Evolutionary conservation across 2,329 filamentous ascomycete species (phyloP).

Genomic region (Claviceps arundinis): DNA sequence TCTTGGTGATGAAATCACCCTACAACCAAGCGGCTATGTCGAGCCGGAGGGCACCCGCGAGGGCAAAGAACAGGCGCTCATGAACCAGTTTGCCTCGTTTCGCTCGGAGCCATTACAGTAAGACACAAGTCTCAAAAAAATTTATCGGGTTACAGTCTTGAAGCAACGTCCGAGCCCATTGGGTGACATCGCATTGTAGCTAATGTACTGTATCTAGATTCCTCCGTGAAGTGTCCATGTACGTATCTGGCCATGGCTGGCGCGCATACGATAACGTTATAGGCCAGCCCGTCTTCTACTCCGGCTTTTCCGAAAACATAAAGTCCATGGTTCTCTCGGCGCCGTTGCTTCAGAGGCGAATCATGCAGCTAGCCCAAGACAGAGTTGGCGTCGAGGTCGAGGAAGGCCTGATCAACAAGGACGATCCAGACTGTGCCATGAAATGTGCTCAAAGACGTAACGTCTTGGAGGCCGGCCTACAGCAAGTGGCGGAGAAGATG

Average conservation of each 20-base stretch:
- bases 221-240: slow-evolving; percentile 81
- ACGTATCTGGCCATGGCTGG: slow-evolving; percentile 90
- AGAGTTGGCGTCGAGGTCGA: slow-evolving; percentile 64
- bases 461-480: slow-evolving; percentile 59
- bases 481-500: slow-evolving; percentile 73
- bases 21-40: slow-evolving; percentile 59
- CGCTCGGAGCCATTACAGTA: slow-evolving; percentile 53
- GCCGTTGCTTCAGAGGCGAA: slow-evolving; percentile 59
- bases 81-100: slow-evolving; percentile 80
- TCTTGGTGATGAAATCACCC: slow-evolving; percentile 57
- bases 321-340: slow-evolving; percentile 64
- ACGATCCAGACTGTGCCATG: slow-evolving; percentile 37
- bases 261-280: slow-evolving; percentile 83
- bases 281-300: slow-evolving; percentile 86
- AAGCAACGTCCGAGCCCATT: not conserved
- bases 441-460: slow-evolving; percentile 41
- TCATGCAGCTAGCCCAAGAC: slow-evolving; percentile 62
- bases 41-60: slow-evolving; percentile 37
- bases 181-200: not conserved
- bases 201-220: slow-evolving; percentile 42
- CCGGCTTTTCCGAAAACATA: slow-evolving; percentile 85
- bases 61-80: slow-evolving; percentile 52
- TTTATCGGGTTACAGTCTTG: no score
- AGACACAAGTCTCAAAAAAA: slow-evolving; percentile 6
- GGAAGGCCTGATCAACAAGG: slow-evolving; percentile 51